Evolutionary conservation across 495 filamentous ascomycete species (phyloP), one percentile per base, ranked within the genome.

Genomic region (Aspergillus conjunctus): DNA sequence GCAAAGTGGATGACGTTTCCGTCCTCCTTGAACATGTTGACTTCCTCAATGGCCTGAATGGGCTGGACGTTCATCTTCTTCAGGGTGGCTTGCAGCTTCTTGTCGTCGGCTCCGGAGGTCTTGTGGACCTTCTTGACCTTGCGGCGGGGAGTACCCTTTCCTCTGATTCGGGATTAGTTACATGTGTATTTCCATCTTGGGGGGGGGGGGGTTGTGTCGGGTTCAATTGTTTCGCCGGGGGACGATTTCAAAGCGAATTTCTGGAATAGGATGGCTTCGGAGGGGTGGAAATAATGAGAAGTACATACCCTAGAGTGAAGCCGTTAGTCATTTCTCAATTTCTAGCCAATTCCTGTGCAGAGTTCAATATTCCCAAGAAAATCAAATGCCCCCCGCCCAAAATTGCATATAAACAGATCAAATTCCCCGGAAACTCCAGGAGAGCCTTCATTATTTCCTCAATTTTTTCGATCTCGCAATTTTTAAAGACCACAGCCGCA

Each of bases 11-110:
- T 98, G 77, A 98, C 94, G 78, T 98, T 98, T 69, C 94, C 94
- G 71, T 98, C 94, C 76, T 90, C 88, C 87, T 98, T 98, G 88
- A 98, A 98, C 95, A 98, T 98, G 87, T 98, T 98, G 73, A 98
- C 94, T 82, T 98, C 94, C 86, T 98, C 94, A 68, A 98, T 98
- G 58, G 88, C 91, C 83, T 96, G 93, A 81, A 98, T 97, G 70
- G 94, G 92, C 83, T 94, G 92, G 55, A 92, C 91, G 78, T 92
- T 94, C 77, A 96, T 85, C 85, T 96, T 96, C 88, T 95, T 96
- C 41, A 96, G 82, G 57, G 92, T 81, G 44, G 89, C 85, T 81
- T 98, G 94, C 37, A 98, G 91, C 86, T 98, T 98, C 88, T 97
- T 98, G 87, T 98, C 94, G 75, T 98, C 94, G 72, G 88, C 91